Conservation (phyloP, 1,284 basidiomycete genomes). For the Wolfiporia cocos region DNA sequence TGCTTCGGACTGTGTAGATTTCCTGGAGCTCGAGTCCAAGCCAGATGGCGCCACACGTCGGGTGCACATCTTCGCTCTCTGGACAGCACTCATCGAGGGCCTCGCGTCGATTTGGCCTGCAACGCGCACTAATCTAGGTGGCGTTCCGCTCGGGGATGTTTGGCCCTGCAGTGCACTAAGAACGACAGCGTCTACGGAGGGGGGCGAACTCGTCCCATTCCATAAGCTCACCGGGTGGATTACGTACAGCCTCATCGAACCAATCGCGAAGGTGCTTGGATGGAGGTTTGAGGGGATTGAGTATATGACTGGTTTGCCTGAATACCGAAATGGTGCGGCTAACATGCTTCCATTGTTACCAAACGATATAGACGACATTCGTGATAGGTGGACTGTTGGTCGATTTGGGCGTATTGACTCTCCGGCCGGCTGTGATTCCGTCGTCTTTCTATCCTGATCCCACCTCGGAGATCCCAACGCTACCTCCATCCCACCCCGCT, state of each 20-base stretch:
- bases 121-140: conserved; percentile 63
- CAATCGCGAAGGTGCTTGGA: conserved; percentile 67
- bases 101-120: conserved; percentile 87
- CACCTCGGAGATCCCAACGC: conserved; percentile 50
- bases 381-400: conserved; percentile 76
- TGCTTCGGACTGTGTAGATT: conserved; percentile 42
- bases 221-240: conserved; percentile 96
- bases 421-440: conserved; percentile 46
- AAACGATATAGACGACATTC: neutral
- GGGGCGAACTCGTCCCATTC: conserved; percentile 81
- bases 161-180: conserved; percentile 74
- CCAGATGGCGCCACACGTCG: conserved; percentile 31
- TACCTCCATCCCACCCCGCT: conserved; percentile 77
- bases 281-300: conserved; percentile 77
- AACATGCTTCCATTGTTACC: neutral
- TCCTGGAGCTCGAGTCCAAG: conserved; percentile 53
- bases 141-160: conserved; percentile 79
- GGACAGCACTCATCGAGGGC: conserved; percentile 80
- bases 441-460: conserved; percentile 36
- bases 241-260: conserved; percentile 83
- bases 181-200: conserved; percentile 32
- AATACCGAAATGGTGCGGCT: conserved; percentile 80
- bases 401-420: conserved; percentile 73
- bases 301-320: conserved; percentile 79
- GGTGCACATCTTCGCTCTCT: conserved; percentile 67